Evolutionary conservation across 768 basidiomycete genomes (phyloP), one percentile per base, ranked within the genome.

Genomic region (Mycena albidolilacea): DNA sequence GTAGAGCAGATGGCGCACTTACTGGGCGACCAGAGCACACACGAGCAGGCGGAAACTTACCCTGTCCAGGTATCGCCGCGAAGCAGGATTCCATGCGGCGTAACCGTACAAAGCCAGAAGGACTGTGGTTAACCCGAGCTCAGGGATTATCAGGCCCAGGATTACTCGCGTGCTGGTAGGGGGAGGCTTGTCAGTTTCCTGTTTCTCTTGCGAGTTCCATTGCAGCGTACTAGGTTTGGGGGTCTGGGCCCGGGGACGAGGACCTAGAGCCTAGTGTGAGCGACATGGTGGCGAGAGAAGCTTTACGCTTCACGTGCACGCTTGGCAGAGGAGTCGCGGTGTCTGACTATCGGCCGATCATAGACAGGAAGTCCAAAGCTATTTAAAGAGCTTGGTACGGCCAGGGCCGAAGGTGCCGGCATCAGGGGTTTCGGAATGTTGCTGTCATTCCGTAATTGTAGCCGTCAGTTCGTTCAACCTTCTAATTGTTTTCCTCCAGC

Each of bases 1-100:
- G 48, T 17, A 23, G 50, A 10, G 37, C 38, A 39, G 48, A 43
- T 48, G 17, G 5, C 11, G 52, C 35, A 72, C 71, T 10, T 37
- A 72, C 71, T 72, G 44, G 35, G 71, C 71, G 21, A 57, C n/a
- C 48, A 72, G 43, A 54, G 71, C 71, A 44, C 62, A 72, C 21
- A 43, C 37, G 57, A 72, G 57, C 35, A 72, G 43, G 15, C 71
- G 55, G 41, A 72, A 61, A 62, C 71, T 72, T 9, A 72, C 71
- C 10, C 71, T 65, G 60, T 72, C 71, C 21, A 72, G 46, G 12
- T 72, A 37, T 54, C 35, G 57, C 30, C 60, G 1, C 5, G 71
- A 72, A 17, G 54, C 64, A 21, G 71, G 64, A 61, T 67, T 46
- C 48, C 41, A 54, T 44, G 65, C 65, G 11, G 59, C 55, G 44